Evolutionary conservation across 352 stramenopile species (phyloP).

Genomic region (Aphanomyces cochlioides): DNA sequence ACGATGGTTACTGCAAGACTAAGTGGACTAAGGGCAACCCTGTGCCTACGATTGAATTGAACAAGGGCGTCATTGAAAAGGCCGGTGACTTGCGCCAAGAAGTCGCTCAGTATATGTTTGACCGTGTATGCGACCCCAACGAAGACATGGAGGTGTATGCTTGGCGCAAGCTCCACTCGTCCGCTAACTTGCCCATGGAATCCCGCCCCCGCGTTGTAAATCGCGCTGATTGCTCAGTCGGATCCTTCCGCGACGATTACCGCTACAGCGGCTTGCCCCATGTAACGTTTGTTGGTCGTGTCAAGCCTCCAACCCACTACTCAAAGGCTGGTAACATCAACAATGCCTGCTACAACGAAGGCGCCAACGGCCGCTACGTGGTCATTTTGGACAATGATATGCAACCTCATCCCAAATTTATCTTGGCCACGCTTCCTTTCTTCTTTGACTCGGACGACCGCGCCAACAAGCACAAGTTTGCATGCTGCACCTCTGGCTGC

Average conservation of each 20-base stretch:
- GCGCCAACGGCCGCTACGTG: conserved; percentile 69
- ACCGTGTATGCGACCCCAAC: conserved; percentile 79
- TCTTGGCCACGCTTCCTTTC: conserved; percentile 74
- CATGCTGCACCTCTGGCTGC: conserved; percentile 67
- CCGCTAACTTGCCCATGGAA: conserved; percentile 66
- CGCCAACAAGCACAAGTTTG: conserved; percentile 73
- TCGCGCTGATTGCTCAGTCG: conserved; percentile 66
- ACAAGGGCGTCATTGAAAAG: conserved; percentile 75
- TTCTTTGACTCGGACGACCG: conserved; percentile 85
- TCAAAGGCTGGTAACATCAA: conserved; percentile 89
- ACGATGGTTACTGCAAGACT: conserved; percentile 78
- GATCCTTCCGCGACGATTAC: conserved; percentile 84
- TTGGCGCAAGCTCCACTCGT: conserved; percentile 83
- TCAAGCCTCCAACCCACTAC: conserved; percentile 73
- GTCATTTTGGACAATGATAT: conserved; percentile 82
- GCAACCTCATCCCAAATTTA: conserved; percentile 81
- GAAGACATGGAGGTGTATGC: conserved; percentile 85
- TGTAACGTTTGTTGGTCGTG: conserved; percentile 71
- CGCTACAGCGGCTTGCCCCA: conserved; percentile 73
- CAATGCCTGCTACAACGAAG: conserved; percentile 87
- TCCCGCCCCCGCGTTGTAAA: conserved; percentile 70
- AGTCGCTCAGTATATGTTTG: conserved; percentile 86
- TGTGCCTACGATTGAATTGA: conserved; percentile 53
- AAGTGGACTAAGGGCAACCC: conserved; percentile 81
- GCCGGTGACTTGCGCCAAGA: conserved; percentile 75